phyloP scores from a whole-genome alignment of 352 stramenopile species.

The Pythium pyrilobum region DNA sequence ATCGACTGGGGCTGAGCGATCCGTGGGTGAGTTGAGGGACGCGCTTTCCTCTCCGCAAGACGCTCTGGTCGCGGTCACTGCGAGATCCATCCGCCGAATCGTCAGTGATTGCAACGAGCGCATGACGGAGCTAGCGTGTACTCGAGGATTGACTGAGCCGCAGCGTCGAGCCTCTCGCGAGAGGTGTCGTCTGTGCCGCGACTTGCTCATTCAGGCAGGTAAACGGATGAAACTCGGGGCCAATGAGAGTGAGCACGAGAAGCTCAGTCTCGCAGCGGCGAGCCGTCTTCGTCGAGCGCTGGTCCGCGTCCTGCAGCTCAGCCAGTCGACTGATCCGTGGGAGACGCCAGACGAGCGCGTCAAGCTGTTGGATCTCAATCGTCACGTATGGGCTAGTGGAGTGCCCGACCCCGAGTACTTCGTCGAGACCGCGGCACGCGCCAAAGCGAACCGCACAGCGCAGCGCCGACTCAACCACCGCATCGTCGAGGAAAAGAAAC shows the following conservation, averaged over 20 bases:
- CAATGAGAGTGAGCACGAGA: neutral
- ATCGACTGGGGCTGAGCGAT: neutral
- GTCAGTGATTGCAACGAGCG: conserved; percentile 8
- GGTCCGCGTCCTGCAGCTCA: conserved; percentile 21
- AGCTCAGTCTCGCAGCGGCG: neutral
- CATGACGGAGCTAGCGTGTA: neutral
- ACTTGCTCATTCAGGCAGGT: conserved; percentile 6
- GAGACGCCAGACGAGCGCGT: conserved; percentile 41
- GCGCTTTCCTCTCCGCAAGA: neutral
- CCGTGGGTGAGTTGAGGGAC: neutral
- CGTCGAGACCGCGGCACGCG: conserved; percentile 22
- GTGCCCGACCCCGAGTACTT: conserved; percentile 48
- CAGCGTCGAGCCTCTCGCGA: conserved; percentile 1
- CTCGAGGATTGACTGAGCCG: neutral
- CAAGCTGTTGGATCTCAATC: conserved; percentile 30
- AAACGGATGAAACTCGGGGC: conserved; percentile 11
- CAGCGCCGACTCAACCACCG: conserved; percentile 9
- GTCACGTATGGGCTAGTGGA: conserved; percentile 35
- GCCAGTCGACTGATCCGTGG: conserved; percentile 29
- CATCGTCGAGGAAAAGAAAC: neutral
- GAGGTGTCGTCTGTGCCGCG: conserved; percentile 12
- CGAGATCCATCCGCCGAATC: neutral
- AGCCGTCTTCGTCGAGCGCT: conserved; percentile 21
- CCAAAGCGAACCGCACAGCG: neutral
- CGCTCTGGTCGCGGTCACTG: neutral